Percentiles rank a stretch among this genome's conserved stretches.
Evolutionary conservation across 2,329 filamentous ascomycete genomes (phyloP).

Genomic region (Apiospora sp.): DNA sequence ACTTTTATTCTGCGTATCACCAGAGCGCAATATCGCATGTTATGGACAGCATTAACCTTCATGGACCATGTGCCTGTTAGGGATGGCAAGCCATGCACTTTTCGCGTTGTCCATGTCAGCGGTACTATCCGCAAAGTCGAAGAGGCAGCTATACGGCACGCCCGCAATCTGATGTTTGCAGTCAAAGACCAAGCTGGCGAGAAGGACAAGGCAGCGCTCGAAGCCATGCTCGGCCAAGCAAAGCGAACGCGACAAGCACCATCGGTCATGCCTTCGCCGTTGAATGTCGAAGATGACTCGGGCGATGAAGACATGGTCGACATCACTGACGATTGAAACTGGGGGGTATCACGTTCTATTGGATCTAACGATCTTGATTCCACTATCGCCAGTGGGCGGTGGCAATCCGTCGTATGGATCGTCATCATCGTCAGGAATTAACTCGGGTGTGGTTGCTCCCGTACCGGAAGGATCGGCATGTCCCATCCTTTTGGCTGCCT

Average conservation of each 20-base stretch:
- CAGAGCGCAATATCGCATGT: constrained; percentile 81
- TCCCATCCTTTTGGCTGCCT: constrained; percentile 67
- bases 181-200: constrained; percentile 58
- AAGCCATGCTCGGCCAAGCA: constrained; percentile 48
- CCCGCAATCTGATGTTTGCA: constrained; percentile 74
- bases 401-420: constrained; percentile 61
- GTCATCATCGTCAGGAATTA: constrained; percentile 44
- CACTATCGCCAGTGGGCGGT: constrained; percentile 60
- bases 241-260: constrained; percentile 34
- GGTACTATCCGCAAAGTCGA: constrained; percentile 94
- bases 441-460: constrained; percentile 43
- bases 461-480: constrained; percentile 38
- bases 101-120: constrained; percentile 85
- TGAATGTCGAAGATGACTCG: constrained; percentile 46
- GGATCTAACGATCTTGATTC: constrained; percentile 74
- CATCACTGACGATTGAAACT: constrained; percentile 39
- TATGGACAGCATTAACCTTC: constrained; percentile 89
- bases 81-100: constrained; percentile 73
- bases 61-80: constrained; percentile 73
- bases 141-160: constrained; percentile 84
- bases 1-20: constrained; percentile 90
- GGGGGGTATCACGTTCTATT: constrained; percentile 61
- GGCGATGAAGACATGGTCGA: constrained; percentile 51
- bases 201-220: constrained; percentile 41
- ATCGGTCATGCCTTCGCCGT: not conserved